Base-by-base conservation (phyloP, 2,329 filamentous ascomycete species). In the Sporothrix phasma region DNA sequence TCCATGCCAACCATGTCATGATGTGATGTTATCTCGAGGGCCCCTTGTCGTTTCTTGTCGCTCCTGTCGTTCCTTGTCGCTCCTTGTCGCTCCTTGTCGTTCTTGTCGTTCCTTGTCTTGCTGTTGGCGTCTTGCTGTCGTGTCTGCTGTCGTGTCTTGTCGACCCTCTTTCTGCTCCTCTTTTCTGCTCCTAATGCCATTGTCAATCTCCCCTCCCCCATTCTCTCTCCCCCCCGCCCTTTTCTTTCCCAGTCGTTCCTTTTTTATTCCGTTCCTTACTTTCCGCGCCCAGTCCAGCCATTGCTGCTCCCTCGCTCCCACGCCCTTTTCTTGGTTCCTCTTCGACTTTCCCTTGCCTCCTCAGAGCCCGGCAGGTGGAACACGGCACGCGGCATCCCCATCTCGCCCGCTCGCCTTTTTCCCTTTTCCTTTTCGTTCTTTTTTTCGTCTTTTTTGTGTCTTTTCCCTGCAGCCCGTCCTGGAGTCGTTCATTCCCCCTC, bases 311-410 rank as follows among this genome's bases (percentile, higher is more conserved):
- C n/a, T n/a, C n/a, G n/a, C n/a, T n/a, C n/a, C n/a, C n/a, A n/a
- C n/a, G n/a, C n/a, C n/a, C n/a, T n/a, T n/a, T 34, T 47, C 26
- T 22, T 22, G 19, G 43, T n/a, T 46, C 19, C 43, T 22, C 22
- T 46, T 22, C 10, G 19, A 7, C n/a, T 17, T 47, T 47, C 22
- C 22, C 22, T 58, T 43, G 1, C 41, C 17, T 34, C 17, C 26
- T 47, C 58, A 22, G 31, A 59, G 19, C 37, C 56, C 39, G 56
- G 56, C 56, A 58, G 54, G 56, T 45, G 56, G 56, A 43, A 59
- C 39, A 22, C 56, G 56, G 56, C 56, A 59, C 56, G 56, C 56
- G 56, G 56, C 56, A 59, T 29, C 15, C 54, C 24, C 54, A 29
- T 43, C 54, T 43, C 54, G 22, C 29, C 54, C 54, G 56, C 39